Conservation (phyloP, 2,329 filamentous ascomycete genomes). For the Xylaria sp. region DNA sequence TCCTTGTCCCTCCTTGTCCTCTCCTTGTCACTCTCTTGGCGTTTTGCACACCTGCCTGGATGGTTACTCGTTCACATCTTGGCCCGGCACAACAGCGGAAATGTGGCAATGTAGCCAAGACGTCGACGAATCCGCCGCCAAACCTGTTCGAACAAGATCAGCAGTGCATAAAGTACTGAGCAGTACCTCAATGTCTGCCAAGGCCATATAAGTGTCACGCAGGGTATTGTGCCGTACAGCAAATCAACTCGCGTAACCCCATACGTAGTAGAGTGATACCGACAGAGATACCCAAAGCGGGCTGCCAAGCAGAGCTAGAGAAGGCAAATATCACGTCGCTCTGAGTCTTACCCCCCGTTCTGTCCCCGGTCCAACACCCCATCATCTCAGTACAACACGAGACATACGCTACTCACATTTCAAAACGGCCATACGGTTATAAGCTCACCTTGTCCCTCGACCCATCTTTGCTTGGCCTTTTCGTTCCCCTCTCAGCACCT, state of each 20-base stretch:
- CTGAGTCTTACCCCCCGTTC: background rate
- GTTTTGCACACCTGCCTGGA: slow-evolving; percentile 10
- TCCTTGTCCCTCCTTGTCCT: slow-evolving; percentile 7
- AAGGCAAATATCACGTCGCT: background rate
- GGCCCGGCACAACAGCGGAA: background rate
- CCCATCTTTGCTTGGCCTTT: background rate
- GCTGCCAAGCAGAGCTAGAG: slow-evolving; percentile 12
- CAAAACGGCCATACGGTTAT: slow-evolving; percentile 18
- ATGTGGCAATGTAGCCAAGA: slow-evolving; percentile 12
- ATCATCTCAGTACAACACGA: slow-evolving; percentile 25
- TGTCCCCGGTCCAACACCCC: background rate
- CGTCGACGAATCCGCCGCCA: slow-evolving; percentile 16
- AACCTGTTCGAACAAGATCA: background rate
- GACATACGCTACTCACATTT: background rate
- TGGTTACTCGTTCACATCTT: slow-evolving; percentile 4
- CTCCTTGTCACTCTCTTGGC: slow-evolving; percentile 20
- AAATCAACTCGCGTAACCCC: background rate
- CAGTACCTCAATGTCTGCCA: background rate
- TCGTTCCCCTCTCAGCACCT: background rate
- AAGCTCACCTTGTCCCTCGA: slow-evolving; percentile 10
- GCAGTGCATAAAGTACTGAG: background rate
- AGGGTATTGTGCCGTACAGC: background rate
- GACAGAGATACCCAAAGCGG: no score
- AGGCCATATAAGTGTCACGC: background rate
- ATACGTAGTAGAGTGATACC: no score